Percentiles rank a stretch among this genome's conserved stretches.
Conservation (phyloP, 371 early-diverging fungal species). For the Blastocladiella emersonii region DNA sequence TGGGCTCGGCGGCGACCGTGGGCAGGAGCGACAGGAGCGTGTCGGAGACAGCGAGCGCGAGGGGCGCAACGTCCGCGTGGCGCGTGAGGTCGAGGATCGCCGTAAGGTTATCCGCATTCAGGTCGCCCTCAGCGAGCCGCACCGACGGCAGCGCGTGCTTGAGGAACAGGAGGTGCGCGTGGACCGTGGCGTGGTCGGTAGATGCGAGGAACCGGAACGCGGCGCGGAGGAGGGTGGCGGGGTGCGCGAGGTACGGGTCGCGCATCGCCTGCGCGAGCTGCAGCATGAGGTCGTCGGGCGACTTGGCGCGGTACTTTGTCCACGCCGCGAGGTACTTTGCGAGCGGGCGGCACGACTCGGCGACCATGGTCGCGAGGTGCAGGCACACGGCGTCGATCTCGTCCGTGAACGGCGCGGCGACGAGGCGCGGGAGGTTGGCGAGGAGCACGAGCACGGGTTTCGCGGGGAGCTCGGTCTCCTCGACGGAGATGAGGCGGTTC, state of each 20-base stretch:
- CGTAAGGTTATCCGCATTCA: background rate
- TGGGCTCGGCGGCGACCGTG: background rate
- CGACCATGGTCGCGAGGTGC: background rate
- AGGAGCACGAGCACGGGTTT: background rate
- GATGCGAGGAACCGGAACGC: too few relatives aligned
- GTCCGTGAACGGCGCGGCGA: background rate
- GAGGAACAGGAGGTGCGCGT: background rate
- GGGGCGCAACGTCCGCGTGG: background rate
- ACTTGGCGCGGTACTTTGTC: background rate
- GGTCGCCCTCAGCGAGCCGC: background rate
- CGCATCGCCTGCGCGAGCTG: background rate
- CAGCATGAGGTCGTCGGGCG: background rate
- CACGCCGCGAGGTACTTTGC: background rate
- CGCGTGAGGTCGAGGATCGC: background rate
- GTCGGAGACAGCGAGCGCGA: background rate
- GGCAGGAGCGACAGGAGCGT: background rate
- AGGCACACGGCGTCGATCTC: background rate
- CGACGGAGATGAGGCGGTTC: background rate
- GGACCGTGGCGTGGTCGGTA: background rate
- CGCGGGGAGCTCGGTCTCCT: background rate
- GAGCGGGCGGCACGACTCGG: background rate
- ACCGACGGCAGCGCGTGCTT: background rate
- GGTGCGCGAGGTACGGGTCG: background rate
- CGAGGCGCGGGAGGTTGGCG: background rate
- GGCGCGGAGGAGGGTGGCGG: background rate